Evolutionary conservation across 2,329 filamentous ascomycete species (phyloP), one percentile per base, ranked within the genome.

Genomic region (Madurella mycetomatis): DNA sequence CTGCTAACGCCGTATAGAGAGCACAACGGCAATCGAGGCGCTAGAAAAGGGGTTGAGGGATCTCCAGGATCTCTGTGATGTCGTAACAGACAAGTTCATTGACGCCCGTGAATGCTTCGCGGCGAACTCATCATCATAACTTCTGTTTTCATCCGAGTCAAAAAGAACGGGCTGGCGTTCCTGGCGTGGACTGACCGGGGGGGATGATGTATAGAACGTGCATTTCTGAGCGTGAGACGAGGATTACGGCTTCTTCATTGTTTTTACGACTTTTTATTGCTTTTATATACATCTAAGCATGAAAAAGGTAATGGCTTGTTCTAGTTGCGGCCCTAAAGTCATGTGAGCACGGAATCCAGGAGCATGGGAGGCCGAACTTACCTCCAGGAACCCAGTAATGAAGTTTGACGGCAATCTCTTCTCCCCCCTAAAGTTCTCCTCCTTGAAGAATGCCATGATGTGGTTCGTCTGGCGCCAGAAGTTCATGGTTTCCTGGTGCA

Each of bases 381-480:
- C 94, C 88, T 97, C 90, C 67, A 99, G 78, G 78, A 99, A 99
- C 47, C 90, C 90, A 65, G 85, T 82, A 76, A 99, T 95, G 76
- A 99, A 99, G 77, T 83, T 94, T 66, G 84, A 84, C 40, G 92
- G 92, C 73, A 96, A 75, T 70, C 83, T 84, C 65, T 90, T 71
- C 79, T 87, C 72, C 84, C 90, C 78, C 84, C 90, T 76, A 70
- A 83, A 82, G 72, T 80, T 82, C 73, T 97, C 92, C 65, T 85
- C 81, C 70, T 92, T 85, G 81, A 97, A 99, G 75, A 96, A 99
- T 66, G 94, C 91, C 82, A 99, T 90, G 64, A 99, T 82, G 72
- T 99, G 94, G 60, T 88, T 88, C 59, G 92, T 81, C 75, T 99
- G 94, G 76, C 96, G 96, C 94, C 94, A 99, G 81, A 88, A 99